Evolutionary conservation across 2,329 filamentous ascomycete species (phyloP).

Genomic region (Apiospora saccharicola): DNA sequence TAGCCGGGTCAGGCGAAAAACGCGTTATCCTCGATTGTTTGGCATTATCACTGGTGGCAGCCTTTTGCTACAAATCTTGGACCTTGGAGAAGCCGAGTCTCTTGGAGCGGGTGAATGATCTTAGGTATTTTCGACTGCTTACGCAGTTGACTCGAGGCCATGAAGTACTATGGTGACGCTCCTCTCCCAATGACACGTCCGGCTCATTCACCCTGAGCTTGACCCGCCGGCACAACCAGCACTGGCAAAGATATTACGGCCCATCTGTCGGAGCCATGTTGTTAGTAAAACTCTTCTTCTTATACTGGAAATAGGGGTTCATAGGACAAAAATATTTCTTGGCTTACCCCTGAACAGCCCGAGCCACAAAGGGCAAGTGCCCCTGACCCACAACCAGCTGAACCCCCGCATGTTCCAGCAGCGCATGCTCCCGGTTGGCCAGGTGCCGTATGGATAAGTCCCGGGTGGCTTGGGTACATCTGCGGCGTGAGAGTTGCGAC

Average conservation of each 20-base stretch:
- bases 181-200: not conserved
- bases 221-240: slow-evolving; percentile 12
- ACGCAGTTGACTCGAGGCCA: not conserved
- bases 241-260: not conserved
- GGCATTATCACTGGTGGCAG: not conserved
- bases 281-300: not conserved
- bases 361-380: slow-evolving; percentile 18
- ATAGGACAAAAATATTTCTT: not conserved
- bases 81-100: not conserved
- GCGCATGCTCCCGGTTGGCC: slow-evolving; percentile 24
- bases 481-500: slow-evolving; percentile 18
- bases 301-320: too few species aligned
- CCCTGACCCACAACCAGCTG: slow-evolving; percentile 23
- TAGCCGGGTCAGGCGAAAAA: not conserved
- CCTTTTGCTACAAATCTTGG: not conserved
- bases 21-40: not conserved
- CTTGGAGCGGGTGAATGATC: not conserved
- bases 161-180: not conserved
- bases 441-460: slow-evolving; percentile 21
- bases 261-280: not conserved
- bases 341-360: slow-evolving; percentile 20
- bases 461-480: slow-evolving; percentile 24
- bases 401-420: slow-evolving; percentile 25
- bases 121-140: not conserved
- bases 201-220: not conserved